These are phyloP conservation scores for Pinus taeda DNA, from an alignment of 75 land plant species.

Conservation along the genomic window DNA sequence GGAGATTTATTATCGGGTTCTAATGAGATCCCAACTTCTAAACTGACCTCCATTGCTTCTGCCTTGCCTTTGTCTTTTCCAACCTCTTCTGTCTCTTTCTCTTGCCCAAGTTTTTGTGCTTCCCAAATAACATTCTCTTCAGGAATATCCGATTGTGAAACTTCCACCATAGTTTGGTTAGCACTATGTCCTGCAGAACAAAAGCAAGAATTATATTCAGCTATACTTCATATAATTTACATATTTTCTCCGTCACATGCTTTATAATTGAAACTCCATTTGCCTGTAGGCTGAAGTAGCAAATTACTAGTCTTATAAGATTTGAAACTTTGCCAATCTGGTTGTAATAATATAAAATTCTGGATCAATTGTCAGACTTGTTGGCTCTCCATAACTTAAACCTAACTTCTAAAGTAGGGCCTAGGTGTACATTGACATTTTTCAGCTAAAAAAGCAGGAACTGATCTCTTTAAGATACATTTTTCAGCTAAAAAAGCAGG, in stretches of 20 bases:
- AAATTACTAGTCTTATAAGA: background rate
- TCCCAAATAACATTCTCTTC: background rate
- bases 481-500: too few relatives aligned
- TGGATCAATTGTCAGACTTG: too few relatives aligned
- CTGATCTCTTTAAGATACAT: too few relatives aligned
- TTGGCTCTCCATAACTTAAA: background rate
- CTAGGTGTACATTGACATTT: too few relatives aligned
- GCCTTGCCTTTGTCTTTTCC: background rate
- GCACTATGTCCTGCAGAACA: background rate
- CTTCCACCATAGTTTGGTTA: background rate
- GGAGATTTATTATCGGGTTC: background rate
- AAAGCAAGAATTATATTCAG: background rate
- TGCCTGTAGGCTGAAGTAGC: background rate
- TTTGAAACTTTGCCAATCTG: background rate
- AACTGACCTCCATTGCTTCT: constrained; percentile 7
- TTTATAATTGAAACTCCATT: background rate
- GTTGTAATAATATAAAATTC: background rate
- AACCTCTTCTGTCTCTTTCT: background rate
- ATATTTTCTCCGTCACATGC: background rate
- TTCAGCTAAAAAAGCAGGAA: too few relatives aligned
- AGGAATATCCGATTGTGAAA: background rate
- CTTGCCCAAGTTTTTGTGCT: background rate
- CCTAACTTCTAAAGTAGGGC: background rate
- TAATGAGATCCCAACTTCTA: constrained; percentile 8
- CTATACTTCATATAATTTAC: background rate